Percentiles rank a stretch among this genome's conserved stretches.
phyloP scores from a whole-genome alignment of 2,329 filamentous ascomycete species.

The Colletotrichum limetticola region DNA sequence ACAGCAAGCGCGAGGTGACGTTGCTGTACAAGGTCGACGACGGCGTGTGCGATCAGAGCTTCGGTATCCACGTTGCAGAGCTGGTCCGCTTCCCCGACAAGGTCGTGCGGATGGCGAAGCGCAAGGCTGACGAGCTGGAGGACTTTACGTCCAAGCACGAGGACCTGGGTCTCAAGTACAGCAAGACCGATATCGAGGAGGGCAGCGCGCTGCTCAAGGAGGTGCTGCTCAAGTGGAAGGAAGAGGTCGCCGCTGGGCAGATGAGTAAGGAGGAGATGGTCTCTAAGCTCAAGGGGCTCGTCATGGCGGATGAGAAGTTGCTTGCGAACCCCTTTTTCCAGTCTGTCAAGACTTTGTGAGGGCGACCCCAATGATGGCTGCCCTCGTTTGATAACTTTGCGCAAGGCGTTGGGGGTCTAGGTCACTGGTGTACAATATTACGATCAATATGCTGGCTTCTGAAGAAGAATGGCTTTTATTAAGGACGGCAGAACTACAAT shows the following conservation, averaged over 20 bases:
- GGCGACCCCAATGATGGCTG: neutral
- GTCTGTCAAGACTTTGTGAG: slow-evolving; percentile 65
- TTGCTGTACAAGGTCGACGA: slow-evolving; percentile 96
- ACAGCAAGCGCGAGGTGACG: slow-evolving; percentile 84
- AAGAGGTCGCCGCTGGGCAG: slow-evolving; percentile 69
- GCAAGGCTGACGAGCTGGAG: slow-evolving; percentile 97
- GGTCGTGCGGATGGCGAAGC: slow-evolving; percentile 98
- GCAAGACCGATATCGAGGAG: slow-evolving; percentile 87
- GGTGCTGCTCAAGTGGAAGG: slow-evolving; percentile 87
- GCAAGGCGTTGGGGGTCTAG: slow-evolving; percentile 9
- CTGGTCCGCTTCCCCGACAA: slow-evolving; percentile 96
- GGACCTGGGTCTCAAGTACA: slow-evolving; percentile 69
- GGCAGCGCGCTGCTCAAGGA: slow-evolving; percentile 88
- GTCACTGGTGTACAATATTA: neutral
- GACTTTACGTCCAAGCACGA: slow-evolving; percentile 89
- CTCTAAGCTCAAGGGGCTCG: slow-evolving; percentile 80
- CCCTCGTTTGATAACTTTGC: neutral
- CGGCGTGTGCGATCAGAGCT: slow-evolving; percentile 95
- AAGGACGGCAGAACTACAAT: neutral
- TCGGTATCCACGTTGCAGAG: slow-evolving; percentile 98
- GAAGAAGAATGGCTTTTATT: neutral
- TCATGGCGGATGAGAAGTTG: slow-evolving; percentile 75
- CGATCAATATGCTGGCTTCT: neutral
- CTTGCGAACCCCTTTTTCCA: slow-evolving; percentile 77
- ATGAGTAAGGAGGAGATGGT: slow-evolving; percentile 83